Evolutionary conservation across 306 rosid species (phyloP), one percentile per base, ranked within the genome.

Genomic region (Gleditsia sinensis): DNA sequence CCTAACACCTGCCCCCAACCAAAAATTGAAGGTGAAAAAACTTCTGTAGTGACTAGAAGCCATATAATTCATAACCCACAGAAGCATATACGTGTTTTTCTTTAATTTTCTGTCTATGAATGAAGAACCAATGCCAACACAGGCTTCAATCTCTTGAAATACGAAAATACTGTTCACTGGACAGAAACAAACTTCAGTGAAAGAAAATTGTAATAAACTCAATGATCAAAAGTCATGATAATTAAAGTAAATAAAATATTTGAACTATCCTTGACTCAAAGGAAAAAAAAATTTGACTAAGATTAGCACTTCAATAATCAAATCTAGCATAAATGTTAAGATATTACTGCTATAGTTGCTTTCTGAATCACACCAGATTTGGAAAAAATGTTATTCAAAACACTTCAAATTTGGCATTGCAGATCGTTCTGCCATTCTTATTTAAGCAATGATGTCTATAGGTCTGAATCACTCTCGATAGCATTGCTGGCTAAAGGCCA

Each of bases 321-420:
- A 28, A 27, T 64, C 64, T 54, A 34, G 76, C 32, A 50, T 70
- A 70, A 27, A 58, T 43, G 36, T 42, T 25, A 36, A 20, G 19
- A 13, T 46, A 12, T 13, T 37, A 45, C 37, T 28, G 24, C 48
- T 11, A 36, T 17, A 43, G 24, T 69, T 65, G 61, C 36, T 21
- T 55, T 16, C 13, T 16, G 53, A 46, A 28, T 27, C 25, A 43
- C 16, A 27, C 36, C 23, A 42, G 48, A 12, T 23, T 23, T 21
- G 2, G 48, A 28, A 3, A 19, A 61, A 27, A 34, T 13, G 69
- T 21, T 27, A 36, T 39, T 9, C 2, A 13, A 24, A 24, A 8
- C 27, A 24, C 4, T 24, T 54, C 39, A 54, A 34, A 21, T 54
- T 57, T 42, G 27, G 56, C 76, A 25, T 56, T 33, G n/a, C 56